Evolutionary conservation across 2,329 filamentous ascomycete species (phyloP).

Genomic region (Mollisia scopiformis): DNA sequence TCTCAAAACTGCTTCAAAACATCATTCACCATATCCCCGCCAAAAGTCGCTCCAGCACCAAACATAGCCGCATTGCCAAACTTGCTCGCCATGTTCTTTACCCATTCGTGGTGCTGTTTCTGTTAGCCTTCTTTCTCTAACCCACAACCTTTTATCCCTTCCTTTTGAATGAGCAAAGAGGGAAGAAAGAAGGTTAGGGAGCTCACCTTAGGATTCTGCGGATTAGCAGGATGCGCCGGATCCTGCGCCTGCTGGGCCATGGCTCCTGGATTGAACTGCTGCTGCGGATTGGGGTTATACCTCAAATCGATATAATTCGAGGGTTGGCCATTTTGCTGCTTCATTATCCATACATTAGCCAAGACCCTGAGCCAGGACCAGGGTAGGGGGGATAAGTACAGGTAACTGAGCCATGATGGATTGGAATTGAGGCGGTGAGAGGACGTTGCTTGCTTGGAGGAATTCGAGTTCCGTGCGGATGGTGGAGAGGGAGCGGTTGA

Average conservation of each 20-base stretch:
- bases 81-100: conserved; percentile 28
- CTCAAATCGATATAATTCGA: conserved; percentile 33
- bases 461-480: conserved; percentile 34
- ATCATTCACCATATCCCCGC: conserved; percentile 18
- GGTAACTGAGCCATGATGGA: conserved; percentile 39
- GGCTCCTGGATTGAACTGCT: conserved; percentile 25
- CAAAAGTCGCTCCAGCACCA: conserved; percentile 37
- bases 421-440: conserved; percentile 35
- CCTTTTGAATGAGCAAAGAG: neutral
- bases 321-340: conserved; percentile 30
- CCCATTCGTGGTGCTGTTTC: conserved; percentile 34
- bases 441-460: conserved; percentile 34
- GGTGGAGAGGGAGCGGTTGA: conserved; percentile 32
- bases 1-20: conserved; percentile 3
- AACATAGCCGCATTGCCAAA: conserved; percentile 37
- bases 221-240: conserved; percentile 36
- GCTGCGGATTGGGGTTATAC: conserved; percentile 26
- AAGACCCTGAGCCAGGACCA: conserved; percentile 5
- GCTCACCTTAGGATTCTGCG: conserved; percentile 31
- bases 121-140: neutral
- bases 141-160: neutral
- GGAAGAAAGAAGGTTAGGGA: neutral
- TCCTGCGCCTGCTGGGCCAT: conserved; percentile 36
- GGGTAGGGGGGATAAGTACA: too few species aligned
- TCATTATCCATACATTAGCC: neutral